These are phyloP conservation scores for Astrephomene gubernaculifera DNA, from an alignment of 139 green algal genomes.

Conservation along the genomic window DNA sequence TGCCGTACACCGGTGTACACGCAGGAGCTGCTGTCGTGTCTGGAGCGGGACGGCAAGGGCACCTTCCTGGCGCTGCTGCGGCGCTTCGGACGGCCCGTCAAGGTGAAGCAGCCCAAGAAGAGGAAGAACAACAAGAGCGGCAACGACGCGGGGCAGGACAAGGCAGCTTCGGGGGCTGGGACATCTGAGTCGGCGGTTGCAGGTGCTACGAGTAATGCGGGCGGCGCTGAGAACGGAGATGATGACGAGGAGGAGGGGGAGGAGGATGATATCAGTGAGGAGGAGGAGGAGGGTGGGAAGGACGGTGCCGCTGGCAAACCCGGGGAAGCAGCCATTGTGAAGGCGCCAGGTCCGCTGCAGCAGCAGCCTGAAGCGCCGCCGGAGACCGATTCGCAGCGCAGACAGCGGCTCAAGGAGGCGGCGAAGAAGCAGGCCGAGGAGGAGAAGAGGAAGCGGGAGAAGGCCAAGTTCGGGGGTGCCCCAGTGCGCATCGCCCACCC, in stretches of 20 bases:
- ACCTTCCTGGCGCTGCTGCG: conserved; percentile 12
- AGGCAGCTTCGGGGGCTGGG: too few species aligned
- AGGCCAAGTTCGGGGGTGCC: neutral
- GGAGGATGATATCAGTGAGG: neutral
- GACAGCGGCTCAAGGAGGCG: neutral
- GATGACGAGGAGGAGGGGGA: neutral
- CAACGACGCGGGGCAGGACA: too few species aligned
- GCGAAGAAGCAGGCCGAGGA: neutral
- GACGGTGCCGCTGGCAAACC: too few species aligned
- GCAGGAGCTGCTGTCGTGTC: conserved; percentile 22
- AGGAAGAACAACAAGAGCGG: too few species aligned
- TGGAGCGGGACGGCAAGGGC: conserved; percentile 34
- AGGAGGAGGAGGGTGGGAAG: neutral
- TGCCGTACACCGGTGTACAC: neutral
- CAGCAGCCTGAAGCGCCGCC: neutral
- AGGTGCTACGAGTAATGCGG: too few species aligned
- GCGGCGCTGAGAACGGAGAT: neutral
- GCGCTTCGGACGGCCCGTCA: conserved; percentile 7
- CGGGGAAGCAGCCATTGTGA: neutral
- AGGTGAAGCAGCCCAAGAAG: neutral
- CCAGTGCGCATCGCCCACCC: neutral
- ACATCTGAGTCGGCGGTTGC: too few species aligned
- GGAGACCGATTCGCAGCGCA: too few species aligned
- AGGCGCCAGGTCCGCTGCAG: neutral
- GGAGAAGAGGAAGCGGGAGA: neutral